Percentiles rank a stretch among this genome's conserved stretches.
Evolutionary conservation across 2,329 filamentous ascomycete genomes (phyloP).

Genomic region (Diaporthe longicolla): DNA sequence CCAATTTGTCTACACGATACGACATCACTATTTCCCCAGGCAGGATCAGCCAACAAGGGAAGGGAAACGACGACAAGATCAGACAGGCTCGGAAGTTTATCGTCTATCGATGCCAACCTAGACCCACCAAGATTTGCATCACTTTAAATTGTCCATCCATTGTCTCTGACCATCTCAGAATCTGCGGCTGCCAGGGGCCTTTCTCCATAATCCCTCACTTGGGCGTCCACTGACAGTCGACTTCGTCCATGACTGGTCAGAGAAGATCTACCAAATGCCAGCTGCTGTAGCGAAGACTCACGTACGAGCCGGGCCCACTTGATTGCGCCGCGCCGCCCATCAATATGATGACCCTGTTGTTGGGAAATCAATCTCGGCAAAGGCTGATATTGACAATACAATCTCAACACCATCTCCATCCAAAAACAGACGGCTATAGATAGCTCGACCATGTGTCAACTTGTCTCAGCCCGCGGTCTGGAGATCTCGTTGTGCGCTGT

Average conservation of each 20-base stretch:
- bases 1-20: background rate
- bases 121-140: constrained; percentile 11
- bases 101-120: background rate
- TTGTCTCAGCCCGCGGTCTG: background rate
- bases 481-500: background rate
- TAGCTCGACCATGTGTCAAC: background rate
- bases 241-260: background rate
- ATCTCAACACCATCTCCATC: background rate
- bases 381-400: background rate
- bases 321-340: background rate
- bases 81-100: background rate
- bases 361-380: constrained; percentile 17
- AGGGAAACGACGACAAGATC: background rate
- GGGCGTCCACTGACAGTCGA: background rate
- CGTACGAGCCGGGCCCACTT: constrained; percentile 1
- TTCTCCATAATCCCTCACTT: background rate
- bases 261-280: too few species aligned
- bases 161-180: constrained; percentile 11
- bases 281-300: background rate
- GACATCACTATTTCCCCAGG: background rate
- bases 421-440: background rate
- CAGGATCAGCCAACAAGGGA: background rate
- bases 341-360: background rate
- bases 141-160: constrained; percentile 16
- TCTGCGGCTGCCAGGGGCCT: background rate